Evolutionary conservation across 2,329 filamentous ascomycete species (phyloP).

Genomic region (Talaromyces atroroseus): DNA sequence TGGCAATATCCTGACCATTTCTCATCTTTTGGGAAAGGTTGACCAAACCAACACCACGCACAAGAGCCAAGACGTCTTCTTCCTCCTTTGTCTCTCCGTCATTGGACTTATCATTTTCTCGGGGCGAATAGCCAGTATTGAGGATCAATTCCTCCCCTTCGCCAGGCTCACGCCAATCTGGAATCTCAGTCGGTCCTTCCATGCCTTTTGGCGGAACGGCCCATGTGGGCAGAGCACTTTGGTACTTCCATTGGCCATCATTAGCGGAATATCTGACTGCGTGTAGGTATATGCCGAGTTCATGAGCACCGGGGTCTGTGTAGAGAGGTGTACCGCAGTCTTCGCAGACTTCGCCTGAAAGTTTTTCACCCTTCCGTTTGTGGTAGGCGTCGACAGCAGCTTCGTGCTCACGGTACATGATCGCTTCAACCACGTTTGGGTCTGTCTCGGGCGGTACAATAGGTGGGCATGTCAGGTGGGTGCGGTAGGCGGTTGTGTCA

Average conservation of each 20-base stretch:
- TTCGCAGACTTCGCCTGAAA: constrained; percentile 78
- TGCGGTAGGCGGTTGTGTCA: constrained; percentile 82
- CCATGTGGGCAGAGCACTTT: constrained; percentile 79
- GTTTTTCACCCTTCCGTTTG: constrained; percentile 83
- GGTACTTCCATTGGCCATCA: constrained; percentile 78
- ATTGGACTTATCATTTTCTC: constrained; percentile 18
- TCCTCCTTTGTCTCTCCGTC: constrained; percentile 16
- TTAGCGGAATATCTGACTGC: constrained; percentile 83
- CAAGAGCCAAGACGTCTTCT: constrained; percentile 24
- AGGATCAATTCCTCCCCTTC: constrained; percentile 36
- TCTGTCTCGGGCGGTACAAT: constrained; percentile 33
- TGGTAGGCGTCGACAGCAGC: constrained; percentile 89
- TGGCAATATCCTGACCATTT: constrained; percentile 7
- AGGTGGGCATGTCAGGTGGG: constrained; percentile 36
- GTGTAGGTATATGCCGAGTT: constrained; percentile 90
- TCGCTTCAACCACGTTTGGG: constrained; percentile 32
- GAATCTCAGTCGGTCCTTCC: constrained; percentile 65
- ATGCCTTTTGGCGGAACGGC: constrained; percentile 71
- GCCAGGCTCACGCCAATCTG: constrained; percentile 36
- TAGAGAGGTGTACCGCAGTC: constrained; percentile 85
- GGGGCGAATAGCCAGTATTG: constrained; percentile 30
- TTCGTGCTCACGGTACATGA: constrained; percentile 51
- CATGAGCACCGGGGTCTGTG: constrained; percentile 83
- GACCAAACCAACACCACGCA: constrained; percentile 31
- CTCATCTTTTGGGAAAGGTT: constrained; percentile 22